phyloP scores from a whole-genome alignment of 164 flowering plant species.

The Litsea cubeba region DNA sequence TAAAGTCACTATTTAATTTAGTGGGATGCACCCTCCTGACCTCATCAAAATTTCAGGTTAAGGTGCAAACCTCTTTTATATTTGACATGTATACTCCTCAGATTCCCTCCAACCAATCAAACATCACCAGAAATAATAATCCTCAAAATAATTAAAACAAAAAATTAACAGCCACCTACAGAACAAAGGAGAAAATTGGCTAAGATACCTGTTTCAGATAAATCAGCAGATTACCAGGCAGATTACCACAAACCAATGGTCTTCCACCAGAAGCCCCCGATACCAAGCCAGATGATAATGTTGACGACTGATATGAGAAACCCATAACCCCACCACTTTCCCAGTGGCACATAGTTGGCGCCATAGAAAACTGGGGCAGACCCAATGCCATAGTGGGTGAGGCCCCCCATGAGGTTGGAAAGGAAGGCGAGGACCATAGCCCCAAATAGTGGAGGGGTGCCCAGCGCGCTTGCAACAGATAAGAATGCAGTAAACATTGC shows the following conservation, averaged over 20 bases:
- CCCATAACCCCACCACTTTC: constrained; percentile 89
- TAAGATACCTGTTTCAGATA: constrained; percentile 8
- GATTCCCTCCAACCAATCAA: background rate
- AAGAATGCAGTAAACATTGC: constrained; percentile 96
- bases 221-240: constrained; percentile 35
- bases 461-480: constrained; percentile 83
- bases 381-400: constrained; percentile 88
- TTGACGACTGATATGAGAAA: constrained; percentile 79
- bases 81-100: background rate
- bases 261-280: constrained; percentile 95
- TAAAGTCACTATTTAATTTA: background rate
- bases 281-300: constrained; percentile 81
- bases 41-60: constrained; percentile 17
- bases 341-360: constrained; percentile 77
- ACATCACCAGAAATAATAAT: constrained; percentile 1
- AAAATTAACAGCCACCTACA: constrained; percentile 4
- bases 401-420: constrained; percentile 92
- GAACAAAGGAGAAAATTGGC: background rate
- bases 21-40: background rate
- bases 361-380: constrained; percentile 97
- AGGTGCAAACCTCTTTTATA: constrained; percentile 1
- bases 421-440: constrained; percentile 83
- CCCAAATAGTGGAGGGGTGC: constrained; percentile 76
- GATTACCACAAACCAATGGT: constrained; percentile 68
- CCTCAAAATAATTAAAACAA: constrained; percentile 3